Conservation (phyloP, 2,329 filamentous ascomycete genomes). For the Taxawa tesnikishii region DNA sequence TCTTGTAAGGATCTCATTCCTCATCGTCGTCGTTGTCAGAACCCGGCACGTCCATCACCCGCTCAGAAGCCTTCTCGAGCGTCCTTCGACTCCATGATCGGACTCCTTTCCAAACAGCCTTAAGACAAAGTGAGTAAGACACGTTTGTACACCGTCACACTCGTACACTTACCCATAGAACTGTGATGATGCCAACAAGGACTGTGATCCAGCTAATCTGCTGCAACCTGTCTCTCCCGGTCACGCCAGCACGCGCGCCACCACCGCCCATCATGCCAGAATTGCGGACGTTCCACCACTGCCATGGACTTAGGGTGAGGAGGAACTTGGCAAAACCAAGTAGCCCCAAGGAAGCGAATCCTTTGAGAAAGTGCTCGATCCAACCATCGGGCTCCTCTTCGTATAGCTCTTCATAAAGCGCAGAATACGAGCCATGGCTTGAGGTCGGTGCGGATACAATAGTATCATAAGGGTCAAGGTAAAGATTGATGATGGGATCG, state of each 20-base stretch:
- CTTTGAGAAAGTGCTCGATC: slow-evolving; percentile 77
- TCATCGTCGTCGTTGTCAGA: slow-evolving; percentile 47
- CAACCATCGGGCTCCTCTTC: slow-evolving; percentile 50
- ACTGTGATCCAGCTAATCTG: slow-evolving; percentile 71
- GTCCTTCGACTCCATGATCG: slow-evolving; percentile 58
- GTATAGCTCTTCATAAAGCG: slow-evolving; percentile 10
- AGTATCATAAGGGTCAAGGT: slow-evolving; percentile 56
- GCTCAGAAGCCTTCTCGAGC: slow-evolving; percentile 67
- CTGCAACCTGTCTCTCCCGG: slow-evolving; percentile 65
- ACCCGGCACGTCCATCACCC: slow-evolving; percentile 68
- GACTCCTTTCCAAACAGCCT: slow-evolving; percentile 75
- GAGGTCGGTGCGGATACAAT: slow-evolving; percentile 11
- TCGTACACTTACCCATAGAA: slow-evolving; percentile 53
- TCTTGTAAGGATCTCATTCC: slow-evolving; percentile 14
- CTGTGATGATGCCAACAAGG: slow-evolving; percentile 65
- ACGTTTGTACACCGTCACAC: slow-evolving; percentile 8
- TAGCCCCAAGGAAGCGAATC: slow-evolving; percentile 77
- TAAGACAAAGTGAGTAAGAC: slow-evolving; percentile 11
- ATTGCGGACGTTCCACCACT: slow-evolving; percentile 62
- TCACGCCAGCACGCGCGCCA: slow-evolving; percentile 41
- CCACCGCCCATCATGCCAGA: slow-evolving; percentile 43
- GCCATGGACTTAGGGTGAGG: slow-evolving; percentile 59
- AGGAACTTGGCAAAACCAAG: slow-evolving; percentile 76
- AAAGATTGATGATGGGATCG: slow-evolving; percentile 82
- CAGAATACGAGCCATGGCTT: no score